phyloP scores from a whole-genome alignment of 352 stramenopile species.

The Peronospora farinosa region DNA sequence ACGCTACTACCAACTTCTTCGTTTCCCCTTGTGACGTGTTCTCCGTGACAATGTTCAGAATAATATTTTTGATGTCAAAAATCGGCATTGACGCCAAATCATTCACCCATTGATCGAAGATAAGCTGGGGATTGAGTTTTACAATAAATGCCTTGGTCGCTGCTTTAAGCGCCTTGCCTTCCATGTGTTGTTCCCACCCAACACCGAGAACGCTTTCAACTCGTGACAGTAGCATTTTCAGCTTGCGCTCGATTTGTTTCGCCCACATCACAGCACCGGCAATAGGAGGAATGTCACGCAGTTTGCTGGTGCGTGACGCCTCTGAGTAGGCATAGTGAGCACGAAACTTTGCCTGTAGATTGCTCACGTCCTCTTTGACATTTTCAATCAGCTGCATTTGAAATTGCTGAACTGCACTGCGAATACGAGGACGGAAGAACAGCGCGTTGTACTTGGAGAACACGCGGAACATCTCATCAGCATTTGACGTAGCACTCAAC shows the following conservation, averaged over 20 bases:
- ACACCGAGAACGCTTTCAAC: conserved; percentile 95
- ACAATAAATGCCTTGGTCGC: conserved; percentile 80
- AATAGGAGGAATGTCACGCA: conserved; percentile 97
- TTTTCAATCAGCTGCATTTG: conserved; percentile 98
- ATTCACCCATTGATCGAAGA: conserved; percentile 94
- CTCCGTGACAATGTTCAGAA: conserved; percentile 86
- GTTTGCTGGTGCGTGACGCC: conserved; percentile 88
- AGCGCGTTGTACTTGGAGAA: conserved; percentile 98
- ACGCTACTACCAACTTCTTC: conserved; percentile 85
- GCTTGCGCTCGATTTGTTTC: conserved; percentile 99
- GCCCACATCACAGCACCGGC: conserved; percentile 98
- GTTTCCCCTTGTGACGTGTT: conserved; percentile 60
- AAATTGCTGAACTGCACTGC: conserved; percentile 96
- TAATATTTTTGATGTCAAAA: conserved; percentile 89
- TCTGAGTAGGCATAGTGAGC: conserved; percentile 95
- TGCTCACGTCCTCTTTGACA: conserved; percentile 94
- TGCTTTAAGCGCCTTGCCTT: conserved; percentile 94
- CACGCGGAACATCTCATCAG: conserved; percentile 94
- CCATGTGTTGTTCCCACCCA: conserved; percentile 96
- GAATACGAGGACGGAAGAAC: conserved; percentile 93
- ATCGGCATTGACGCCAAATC: conserved; percentile 86
- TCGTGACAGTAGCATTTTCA: conserved; percentile 93
- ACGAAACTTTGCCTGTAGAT: conserved; percentile 93
- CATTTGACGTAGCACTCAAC: conserved; percentile 84
- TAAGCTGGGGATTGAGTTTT: conserved; percentile 85